Evolutionary conservation across 176 grass and related monocot species (phyloP).

Genomic region (Musa beccarii): DNA sequence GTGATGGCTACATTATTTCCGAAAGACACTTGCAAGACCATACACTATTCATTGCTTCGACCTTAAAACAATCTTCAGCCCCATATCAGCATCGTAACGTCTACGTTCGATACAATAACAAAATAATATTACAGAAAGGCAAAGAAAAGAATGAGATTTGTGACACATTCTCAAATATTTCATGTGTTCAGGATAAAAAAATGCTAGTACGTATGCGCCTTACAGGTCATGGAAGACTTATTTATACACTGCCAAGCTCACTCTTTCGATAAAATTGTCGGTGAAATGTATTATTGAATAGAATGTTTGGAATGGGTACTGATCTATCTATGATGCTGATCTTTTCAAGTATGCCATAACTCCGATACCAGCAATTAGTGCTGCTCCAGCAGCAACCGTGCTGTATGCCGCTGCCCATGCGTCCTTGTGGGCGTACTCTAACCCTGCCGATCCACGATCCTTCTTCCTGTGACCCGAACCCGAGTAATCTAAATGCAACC

Average conservation of each 20-base stretch:
- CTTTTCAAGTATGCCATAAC: conserved; percentile 93
- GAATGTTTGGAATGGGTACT: background rate
- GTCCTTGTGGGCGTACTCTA: conserved; percentile 61
- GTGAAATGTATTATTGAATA: background rate
- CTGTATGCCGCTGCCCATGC: conserved; percentile 75
- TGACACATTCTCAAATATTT: background rate
- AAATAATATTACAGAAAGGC: background rate
- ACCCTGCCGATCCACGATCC: conserved; percentile 17
- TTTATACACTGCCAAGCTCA: conserved; percentile 4
- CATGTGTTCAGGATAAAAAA: background rate
- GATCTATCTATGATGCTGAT: conserved; percentile 24
- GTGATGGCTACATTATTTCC: too few species aligned
- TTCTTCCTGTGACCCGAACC: conserved; percentile 49
- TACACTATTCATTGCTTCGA: too few species aligned
- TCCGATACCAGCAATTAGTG: conserved; percentile 74
- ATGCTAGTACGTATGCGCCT: background rate
- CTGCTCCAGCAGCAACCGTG: conserved; percentile 64
- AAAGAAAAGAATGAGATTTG: background rate
- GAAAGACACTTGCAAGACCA: too few species aligned
- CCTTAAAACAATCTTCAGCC: too few species aligned
- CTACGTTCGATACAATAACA: background rate
- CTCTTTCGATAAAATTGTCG: background rate
- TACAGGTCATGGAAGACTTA: background rate
- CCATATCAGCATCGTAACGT: too few species aligned
- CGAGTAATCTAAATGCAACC: conserved; percentile 67